phyloP scores from a whole-genome alignment of 495 filamentous ascomycete species.

The Friedmanniomyces simplex region DNA sequence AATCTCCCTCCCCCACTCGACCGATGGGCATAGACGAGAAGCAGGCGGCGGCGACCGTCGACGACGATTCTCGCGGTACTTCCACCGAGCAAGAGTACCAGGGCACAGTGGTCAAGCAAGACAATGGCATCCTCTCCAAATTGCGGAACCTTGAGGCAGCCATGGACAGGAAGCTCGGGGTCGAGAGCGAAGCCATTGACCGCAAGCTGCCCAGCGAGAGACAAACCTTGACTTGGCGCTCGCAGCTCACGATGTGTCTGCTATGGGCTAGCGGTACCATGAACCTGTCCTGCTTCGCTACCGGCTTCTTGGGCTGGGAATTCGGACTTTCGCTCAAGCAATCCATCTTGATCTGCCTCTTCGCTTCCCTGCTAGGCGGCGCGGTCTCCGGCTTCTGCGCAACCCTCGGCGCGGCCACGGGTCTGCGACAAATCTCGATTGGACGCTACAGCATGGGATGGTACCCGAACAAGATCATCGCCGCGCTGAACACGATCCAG shows the following conservation, averaged over 20 bases:
- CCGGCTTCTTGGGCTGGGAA: conserved; percentile 25
- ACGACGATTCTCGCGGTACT: conserved; percentile 3
- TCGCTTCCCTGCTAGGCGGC: conserved; percentile 39
- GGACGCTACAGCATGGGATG: conserved; percentile 47
- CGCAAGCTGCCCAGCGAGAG: conserved; percentile 17
- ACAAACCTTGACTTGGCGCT: conserved; percentile 7
- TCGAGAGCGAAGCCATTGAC: conserved; percentile 21
- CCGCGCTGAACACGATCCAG: conserved; percentile 40
- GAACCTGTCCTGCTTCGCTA: conserved; percentile 15
- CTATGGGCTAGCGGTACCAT: conserved; percentile 19
- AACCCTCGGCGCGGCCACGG: conserved; percentile 40
- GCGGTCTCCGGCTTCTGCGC: conserved; percentile 39
- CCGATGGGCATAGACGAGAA: conserved; percentile 10
- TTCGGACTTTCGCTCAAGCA: conserved; percentile 41
- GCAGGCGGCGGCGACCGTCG: conserved; percentile 4
- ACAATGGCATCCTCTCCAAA: conserved; percentile 18
- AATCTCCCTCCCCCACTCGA: background rate
- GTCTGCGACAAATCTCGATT: conserved; percentile 45
- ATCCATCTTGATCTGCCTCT: conserved; percentile 42
- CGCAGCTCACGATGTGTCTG: conserved; percentile 20
- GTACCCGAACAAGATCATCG: conserved; percentile 34
- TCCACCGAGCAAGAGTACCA: conserved; percentile 11
- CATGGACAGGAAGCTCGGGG: conserved; percentile 19
- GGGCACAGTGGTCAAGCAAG: conserved; percentile 7
- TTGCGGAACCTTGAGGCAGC: conserved; percentile 16